A percentile compares a stretch with the other conserved stretches of the same genome.
Evolutionary conservation across 176 grass and related monocot genomes (phyloP).

Genomic region (Aegilops sharonensis): DNA sequence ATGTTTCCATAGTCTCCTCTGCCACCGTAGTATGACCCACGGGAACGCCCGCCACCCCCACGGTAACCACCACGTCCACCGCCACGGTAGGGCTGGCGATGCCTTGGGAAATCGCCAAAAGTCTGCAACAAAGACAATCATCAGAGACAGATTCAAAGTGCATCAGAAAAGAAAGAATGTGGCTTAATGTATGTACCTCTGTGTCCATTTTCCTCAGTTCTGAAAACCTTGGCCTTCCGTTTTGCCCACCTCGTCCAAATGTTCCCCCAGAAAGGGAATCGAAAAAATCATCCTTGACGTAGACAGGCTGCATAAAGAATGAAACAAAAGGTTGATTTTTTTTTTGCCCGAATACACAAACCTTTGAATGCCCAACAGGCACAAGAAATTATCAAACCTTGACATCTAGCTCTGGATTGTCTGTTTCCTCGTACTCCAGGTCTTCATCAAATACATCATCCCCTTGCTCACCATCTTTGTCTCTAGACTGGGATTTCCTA

Average conservation of each 20-base stretch:
- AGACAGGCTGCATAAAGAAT: conserved; percentile 53
- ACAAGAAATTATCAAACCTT: conserved; percentile 39
- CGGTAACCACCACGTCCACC: conserved; percentile 56
- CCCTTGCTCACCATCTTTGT: conserved; percentile 59
- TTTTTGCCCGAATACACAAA: not conserved
- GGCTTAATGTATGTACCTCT: conserved; percentile 42
- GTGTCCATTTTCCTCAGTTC: conserved; percentile 73
- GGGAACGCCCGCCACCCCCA: conserved; percentile 48
- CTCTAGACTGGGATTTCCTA: conserved; percentile 69
- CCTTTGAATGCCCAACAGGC: not conserved
- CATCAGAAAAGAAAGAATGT: not conserved
- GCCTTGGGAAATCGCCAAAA: conserved; percentile 69
- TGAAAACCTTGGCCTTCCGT: conserved; percentile 52
- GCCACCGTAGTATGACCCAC: conserved; percentile 57
- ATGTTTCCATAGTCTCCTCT: conserved; percentile 25
- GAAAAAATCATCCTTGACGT: conserved; percentile 87
- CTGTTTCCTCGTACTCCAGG: conserved; percentile 50
- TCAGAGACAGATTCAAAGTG: not conserved
- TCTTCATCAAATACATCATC: conserved; percentile 69
- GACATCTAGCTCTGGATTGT: conserved; percentile 39
- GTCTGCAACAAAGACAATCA: conserved; percentile 47
- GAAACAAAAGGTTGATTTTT: conserved; percentile 6
- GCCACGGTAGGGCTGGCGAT: conserved; percentile 48
- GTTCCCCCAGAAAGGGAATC: conserved; percentile 68
- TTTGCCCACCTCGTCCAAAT: conserved; percentile 61